These are phyloP conservation scores for Ceratocystis eucalypticola DNA, from an alignment of 2,329 filamentous ascomycete genomes.

Conservation along the genomic window DNA sequence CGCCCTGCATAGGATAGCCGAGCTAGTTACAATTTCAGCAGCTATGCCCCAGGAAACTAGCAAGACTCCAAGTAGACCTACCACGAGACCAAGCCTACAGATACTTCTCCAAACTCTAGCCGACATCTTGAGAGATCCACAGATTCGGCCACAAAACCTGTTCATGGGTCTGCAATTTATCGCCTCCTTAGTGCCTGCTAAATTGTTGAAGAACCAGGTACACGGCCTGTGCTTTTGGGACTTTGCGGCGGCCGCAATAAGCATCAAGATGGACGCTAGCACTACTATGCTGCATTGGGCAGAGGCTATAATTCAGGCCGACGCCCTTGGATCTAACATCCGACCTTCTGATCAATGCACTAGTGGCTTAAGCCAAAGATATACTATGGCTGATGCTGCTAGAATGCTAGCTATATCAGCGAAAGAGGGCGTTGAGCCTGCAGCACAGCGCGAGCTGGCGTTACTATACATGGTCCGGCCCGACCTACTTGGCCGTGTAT, in stretches of 20 bases:
- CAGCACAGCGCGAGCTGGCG: conserved; percentile 82
- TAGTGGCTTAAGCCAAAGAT: conserved; percentile 34
- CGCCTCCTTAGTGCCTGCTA: conserved; percentile 48
- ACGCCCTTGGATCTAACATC: conserved; percentile 27
- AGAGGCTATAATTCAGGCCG: conserved; percentile 42
- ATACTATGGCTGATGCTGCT: conserved; percentile 67
- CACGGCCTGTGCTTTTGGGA: conserved; percentile 77
- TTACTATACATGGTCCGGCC: conserved; percentile 89
- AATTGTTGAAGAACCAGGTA: conserved; percentile 48
- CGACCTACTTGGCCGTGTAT: conserved; percentile 66
- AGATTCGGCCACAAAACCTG: conserved; percentile 62
- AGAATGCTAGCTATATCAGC: conserved; percentile 87
- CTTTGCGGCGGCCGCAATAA: conserved; percentile 73
- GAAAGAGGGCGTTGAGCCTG: conserved; percentile 68
- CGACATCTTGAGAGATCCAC: conserved; percentile 51
- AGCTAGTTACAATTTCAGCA: conserved; percentile 64
- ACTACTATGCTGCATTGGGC: conserved; percentile 58
- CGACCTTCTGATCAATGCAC: conserved; percentile 25
- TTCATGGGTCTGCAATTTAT: conserved; percentile 73
- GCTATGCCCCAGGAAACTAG: conserved; percentile 53
- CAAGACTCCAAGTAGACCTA: conserved; percentile 37
- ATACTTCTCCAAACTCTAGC: conserved; percentile 54
- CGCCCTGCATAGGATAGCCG: conserved; percentile 68
- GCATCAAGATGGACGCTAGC: conserved; percentile 76
- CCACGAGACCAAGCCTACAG: conserved; percentile 36